Evolutionary conservation across 2,329 filamentous ascomycete genomes (phyloP), one percentile per base, ranked within the genome.

Genomic region (Endothia cerciana): DNA sequence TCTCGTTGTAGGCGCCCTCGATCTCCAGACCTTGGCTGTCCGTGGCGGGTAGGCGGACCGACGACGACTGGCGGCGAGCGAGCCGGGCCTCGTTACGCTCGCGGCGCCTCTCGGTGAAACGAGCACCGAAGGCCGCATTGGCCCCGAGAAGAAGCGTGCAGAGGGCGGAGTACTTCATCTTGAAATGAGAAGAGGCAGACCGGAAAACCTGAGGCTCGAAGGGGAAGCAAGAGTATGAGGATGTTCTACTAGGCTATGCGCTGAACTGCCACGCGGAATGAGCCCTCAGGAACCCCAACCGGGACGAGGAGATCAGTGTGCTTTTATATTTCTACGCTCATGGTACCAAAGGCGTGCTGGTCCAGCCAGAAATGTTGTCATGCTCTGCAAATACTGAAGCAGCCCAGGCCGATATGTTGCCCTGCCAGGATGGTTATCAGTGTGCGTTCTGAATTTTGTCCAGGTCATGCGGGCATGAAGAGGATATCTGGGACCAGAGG

Each of bases 31-130:
- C 66, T 4, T 65, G 38, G 45, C 13, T 49, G 15, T 64, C 28
- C 2, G 65, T 67, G 19, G 67, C 49, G 51, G 67, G 67, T 8
- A 69, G 65, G 53, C 60, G 65, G 22, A n/a, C n/a, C n/a, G 56
- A 43, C 28, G 60, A 51, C 15, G 36, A 45, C 30, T 63, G 38
- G 7, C 65, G 62, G 17, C 30, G 13, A 10, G 55, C 55, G 8
- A 62, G 57, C 2, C 65, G 65, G 13, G 56, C 63, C 40, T 64
- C 66, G 57, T 68, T 58, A 13, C 63, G 63, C 60, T 60, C 66
- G 22, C 64, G 64, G 19, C 66, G 66, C 57, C 61, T 57, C 60
- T 66, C 60, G 15, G 66, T 68, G 55, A 62, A 61, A 15, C 64
- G 60, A 49, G 66, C 66, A 38, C 51, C 66, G 19, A 66, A 41